Evolutionary conservation across 2,329 filamentous ascomycete genomes (phyloP), one percentile per base, ranked within the genome.

Genomic region (Cadophora luteo-olivacea): DNA sequence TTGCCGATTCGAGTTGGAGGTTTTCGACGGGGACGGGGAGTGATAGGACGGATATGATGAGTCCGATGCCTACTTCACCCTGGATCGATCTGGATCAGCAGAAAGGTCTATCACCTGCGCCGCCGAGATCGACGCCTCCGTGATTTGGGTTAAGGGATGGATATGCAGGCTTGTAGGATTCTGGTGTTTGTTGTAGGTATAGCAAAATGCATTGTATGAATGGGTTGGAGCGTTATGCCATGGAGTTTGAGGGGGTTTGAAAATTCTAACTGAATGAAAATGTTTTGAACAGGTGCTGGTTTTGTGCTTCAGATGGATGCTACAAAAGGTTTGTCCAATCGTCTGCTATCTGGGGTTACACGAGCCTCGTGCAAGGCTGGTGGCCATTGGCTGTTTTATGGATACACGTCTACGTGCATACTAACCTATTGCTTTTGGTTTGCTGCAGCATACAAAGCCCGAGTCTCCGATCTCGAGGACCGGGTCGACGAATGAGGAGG

Each of bases 321-420:
- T 55, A 1, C 3, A 11, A 6, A 6, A 55, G 52, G 25, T 55
- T 32, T 14, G 52, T 55, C 52, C 11, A 33, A n/a, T 33, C 3
- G 12, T 55, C 19, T 32, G 52, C 3, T n/a, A 36, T 38, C n/a
- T 60, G 22, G 57, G 36, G 57, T 60, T 60, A 45, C 57, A 58
- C 57, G 22, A 41, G 22, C 33, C 22, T 41, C 12, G 25, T 25
- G 33, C 36, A 41, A 45, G 57, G 33, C 57, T 60, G 57, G 36
- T 22, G 29, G 25, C 22, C 24, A 45, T 60, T 60, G 57, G 57
- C 36, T 29, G 25, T 41, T 58, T 11, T n/a, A 1, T 38, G 4
- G 33, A 11, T 38, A 36, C 57, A 60, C 57, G 57, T 60, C 29
- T 16, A 38, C 36, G 57, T 60, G 57, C 57, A 60, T 60, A 60